phyloP scores from a whole-genome alignment of 2,329 filamentous ascomycete genomes.

The Fusarium scirpi region DNA sequence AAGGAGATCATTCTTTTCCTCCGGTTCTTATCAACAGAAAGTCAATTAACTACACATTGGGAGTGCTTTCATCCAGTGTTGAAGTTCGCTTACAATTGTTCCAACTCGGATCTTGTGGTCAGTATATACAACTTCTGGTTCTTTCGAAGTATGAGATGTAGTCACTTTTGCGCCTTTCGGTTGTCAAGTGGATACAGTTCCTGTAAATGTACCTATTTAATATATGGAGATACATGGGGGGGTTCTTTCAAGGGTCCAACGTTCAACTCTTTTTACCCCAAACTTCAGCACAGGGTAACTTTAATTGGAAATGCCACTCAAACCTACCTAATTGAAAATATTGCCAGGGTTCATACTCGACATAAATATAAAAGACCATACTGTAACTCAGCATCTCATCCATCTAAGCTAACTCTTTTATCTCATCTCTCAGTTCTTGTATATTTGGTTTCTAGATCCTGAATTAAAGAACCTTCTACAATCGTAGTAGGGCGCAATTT shows the following conservation, averaged over 20 bases:
- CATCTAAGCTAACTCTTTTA: not conserved
- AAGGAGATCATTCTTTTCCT: not conserved
- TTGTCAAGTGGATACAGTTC: constrained; percentile 22
- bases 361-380: not conserved
- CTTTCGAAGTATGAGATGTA: constrained; percentile 12
- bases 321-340: not conserved
- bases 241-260: not conserved
- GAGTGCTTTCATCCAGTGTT: not conserved
- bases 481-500: not conserved
- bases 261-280: not conserved
- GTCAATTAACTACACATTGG: not conserved
- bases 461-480: not conserved
- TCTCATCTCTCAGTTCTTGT: not conserved
- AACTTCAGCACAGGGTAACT: not conserved
- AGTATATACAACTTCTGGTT: constrained; percentile 4
- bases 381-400: not conserved
- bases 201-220: not conserved
- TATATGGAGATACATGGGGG: not conserved
- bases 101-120: not conserved
- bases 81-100: no score
- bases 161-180: constrained; percentile 6
- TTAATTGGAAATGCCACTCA: not conserved
- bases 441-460: not conserved
- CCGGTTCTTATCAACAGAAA: not conserved
- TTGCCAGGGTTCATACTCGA: not conserved